Percentiles rank a stretch among this genome's conserved stretches.
These are phyloP conservation scores for Aspergillus ostianus DNA, from an alignment of 495 filamentous ascomycete species.

Conservation along the genomic window DNA sequence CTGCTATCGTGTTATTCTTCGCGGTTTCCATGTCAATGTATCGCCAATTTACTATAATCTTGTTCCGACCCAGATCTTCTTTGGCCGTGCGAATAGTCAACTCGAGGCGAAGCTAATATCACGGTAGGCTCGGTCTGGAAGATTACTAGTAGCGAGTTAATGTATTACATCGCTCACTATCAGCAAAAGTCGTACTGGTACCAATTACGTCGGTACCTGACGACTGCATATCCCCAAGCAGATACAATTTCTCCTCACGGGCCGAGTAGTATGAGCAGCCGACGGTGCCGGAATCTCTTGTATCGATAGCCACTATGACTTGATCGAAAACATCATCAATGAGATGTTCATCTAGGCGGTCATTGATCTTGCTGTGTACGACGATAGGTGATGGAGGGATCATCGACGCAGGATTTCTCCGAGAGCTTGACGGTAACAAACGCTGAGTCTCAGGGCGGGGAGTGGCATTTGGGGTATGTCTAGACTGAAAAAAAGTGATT, in stretches of 20 bases:
- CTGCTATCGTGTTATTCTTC: conserved; percentile 9
- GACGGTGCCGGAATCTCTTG: conserved; percentile 66
- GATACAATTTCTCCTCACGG: conserved; percentile 67
- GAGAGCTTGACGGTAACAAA: conserved; percentile 2
- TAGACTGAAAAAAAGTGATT: conserved; percentile 16
- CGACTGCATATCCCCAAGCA: conserved; percentile 78
- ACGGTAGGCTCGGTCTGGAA: conserved; percentile 77
- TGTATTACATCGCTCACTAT: neutral
- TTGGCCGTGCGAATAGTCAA: conserved; percentile 52
- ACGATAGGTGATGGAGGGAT: conserved; percentile 4
- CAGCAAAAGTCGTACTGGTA: conserved; percentile 47
- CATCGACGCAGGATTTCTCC: conserved; percentile 2
- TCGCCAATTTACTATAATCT: conserved; percentile 23
- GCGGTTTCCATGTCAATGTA: neutral
- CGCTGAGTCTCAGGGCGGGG: neutral
- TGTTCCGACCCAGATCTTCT: conserved; percentile 24
- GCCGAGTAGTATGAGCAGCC: conserved; percentile 88
- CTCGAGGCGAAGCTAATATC: conserved; percentile 68
- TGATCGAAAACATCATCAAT: conserved; percentile 63
- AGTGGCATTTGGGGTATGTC: conserved; percentile 2
- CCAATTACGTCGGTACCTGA: conserved; percentile 71
- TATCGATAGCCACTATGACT: conserved; percentile 81
- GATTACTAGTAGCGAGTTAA: conserved; percentile 52
- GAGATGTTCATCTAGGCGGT: neutral
- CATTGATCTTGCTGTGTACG: neutral